Conservation (phyloP, 768 basidiomycete genomes). For the Suillus clintonianus region DNA sequence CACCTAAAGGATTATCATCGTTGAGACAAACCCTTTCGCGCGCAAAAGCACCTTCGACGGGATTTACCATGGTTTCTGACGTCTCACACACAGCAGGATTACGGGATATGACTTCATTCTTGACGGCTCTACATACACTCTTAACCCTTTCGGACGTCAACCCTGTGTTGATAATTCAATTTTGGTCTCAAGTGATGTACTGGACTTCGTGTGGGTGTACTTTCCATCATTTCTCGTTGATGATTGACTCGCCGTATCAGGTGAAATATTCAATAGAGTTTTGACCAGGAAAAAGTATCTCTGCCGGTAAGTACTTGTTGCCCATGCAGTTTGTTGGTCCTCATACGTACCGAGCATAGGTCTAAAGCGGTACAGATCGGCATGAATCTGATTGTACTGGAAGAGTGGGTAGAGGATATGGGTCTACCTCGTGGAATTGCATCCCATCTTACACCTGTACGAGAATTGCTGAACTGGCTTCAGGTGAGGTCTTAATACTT, state of each 20-base stretch:
- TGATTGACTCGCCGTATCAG: constrained; percentile 37
- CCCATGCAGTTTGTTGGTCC: not conserved
- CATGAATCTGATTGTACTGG: constrained; percentile 81
- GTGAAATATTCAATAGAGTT: constrained; percentile 84
- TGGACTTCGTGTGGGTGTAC: constrained; percentile 88
- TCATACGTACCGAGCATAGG: constrained; percentile 36
- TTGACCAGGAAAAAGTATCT: constrained; percentile 92
- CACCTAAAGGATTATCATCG: constrained; percentile 64
- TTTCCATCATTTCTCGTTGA: constrained; percentile 7
- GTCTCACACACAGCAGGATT: constrained; percentile 45
- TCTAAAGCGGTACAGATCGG: constrained; percentile 88
- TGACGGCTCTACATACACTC: constrained; percentile 84
- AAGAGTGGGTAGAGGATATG: constrained; percentile 89
- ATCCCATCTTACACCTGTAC: constrained; percentile 80
- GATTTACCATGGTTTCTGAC: constrained; percentile 53
- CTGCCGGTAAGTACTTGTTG: constrained; percentile 61
- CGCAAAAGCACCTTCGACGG: constrained; percentile 44
- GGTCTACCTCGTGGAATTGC: constrained; percentile 78
- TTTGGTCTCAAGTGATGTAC: constrained; percentile 98
- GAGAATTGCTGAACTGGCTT: constrained; percentile 83
- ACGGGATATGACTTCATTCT: constrained; percentile 68
- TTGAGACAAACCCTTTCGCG: constrained; percentile 64
- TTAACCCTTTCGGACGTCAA: constrained; percentile 88
- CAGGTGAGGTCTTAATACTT: constrained; percentile 50
- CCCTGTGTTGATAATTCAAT: constrained; percentile 82